Base-by-base conservation (phyloP, 208 protist genomes). In the Wallacemonas sp. region DNA sequence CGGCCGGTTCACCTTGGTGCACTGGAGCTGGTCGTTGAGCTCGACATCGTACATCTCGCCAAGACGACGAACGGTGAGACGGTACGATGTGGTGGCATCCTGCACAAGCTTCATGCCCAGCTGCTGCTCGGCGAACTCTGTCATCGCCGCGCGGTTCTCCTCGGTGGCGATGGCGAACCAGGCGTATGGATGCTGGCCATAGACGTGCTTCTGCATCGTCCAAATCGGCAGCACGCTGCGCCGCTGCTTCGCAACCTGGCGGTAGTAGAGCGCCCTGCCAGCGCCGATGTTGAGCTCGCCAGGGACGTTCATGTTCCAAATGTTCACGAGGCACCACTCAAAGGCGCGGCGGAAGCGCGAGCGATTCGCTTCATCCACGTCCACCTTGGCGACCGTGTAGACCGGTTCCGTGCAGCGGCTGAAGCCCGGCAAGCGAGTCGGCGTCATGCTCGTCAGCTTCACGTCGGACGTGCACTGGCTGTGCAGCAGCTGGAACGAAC, bases 251-350 rank as follows among this genome's bases (percentile, higher is more conserved):
- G 90, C 87, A 27, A 93, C 72, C n/a, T 67, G 61, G 34, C 83
- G 78, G 66, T 92, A 93, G 69, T 92, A 96, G 47, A 96, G 78
- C 1, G 72, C 72, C 61, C 85, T 88, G 2, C 90, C 90, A 2
- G 87, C 87, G 8, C 87, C 87, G 61, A 93, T 93, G 71, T 96
- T 96, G n/a, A 96, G 72, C 73, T 96, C 87, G 5, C 83, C 85
- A n/a, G 71, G 39, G 78, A 93, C 75, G 68, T 94, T 94, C 68
- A 94, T 85, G 70, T 96, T 94, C 88, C 91, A 96, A 63, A 88
- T 68, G 65, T 96, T 96, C 48, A 89, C 68, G 30, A 96, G 57
- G 34, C 80, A 93, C 88, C 91, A 96, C 72, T 90, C 80, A 56
- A 94, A 83, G 5, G 79, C 85, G 14, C 75, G 68, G 6, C 78